phyloP scores from a whole-genome alignment of 2,329 filamentous ascomycete species.

The Aspergillus sp. region DNA sequence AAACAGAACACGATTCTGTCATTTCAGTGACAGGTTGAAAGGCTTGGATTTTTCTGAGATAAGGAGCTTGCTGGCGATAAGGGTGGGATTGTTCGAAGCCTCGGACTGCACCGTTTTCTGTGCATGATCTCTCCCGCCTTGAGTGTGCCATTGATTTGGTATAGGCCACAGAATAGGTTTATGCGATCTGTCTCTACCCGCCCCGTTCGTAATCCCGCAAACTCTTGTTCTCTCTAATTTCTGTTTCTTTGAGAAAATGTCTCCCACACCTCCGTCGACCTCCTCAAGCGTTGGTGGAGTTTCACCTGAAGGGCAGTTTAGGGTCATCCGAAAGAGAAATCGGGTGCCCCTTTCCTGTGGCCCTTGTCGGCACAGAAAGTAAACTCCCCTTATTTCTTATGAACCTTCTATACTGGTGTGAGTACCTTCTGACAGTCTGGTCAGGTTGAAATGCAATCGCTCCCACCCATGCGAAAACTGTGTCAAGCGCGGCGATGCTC shows the following conservation, averaged over 20 bases:
- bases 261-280: constrained; percentile 46
- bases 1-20: no score
- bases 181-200: no score
- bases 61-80: no score
- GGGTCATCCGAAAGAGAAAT: constrained; percentile 87
- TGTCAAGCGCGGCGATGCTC: constrained; percentile 75
- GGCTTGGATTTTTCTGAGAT: no score
- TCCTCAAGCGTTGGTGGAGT: constrained; percentile 69
- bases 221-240: no score
- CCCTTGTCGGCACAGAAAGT: constrained; percentile 90
- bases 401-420: constrained; percentile 3
- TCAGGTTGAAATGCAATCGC: constrained; percentile 84
- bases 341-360: constrained; percentile 86
- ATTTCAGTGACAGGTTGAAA: no score
- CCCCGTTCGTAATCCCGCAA: no score
- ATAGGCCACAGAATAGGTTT: no score
- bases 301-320: constrained; percentile 80
- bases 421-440: constrained; percentile 7
- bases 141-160: no score
- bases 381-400: constrained; percentile 28
- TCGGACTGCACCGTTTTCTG: no score
- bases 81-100: no score
- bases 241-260: constrained; percentile 21
- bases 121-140: no score
- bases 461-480: constrained; percentile 91